phyloP scores from a whole-genome alignment of 129 eudicot genomes.

The Solidago caesia region DNA sequence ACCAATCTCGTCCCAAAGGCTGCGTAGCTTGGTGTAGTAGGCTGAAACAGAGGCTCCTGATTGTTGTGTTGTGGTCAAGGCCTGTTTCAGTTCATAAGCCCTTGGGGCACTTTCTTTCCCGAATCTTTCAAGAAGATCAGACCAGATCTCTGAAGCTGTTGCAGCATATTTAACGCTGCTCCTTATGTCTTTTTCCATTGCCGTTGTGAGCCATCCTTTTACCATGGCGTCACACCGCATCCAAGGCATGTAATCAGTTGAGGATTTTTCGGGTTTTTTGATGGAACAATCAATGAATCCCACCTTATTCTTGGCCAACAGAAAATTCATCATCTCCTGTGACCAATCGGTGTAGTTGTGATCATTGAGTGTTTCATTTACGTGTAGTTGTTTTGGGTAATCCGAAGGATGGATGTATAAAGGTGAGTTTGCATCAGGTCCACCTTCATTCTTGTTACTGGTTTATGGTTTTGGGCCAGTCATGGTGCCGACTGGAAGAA shows the following conservation, averaged over 20 bases:
- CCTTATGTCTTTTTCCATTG: too few relatives aligned
- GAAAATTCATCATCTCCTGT: not conserved
- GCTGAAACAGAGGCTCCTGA: too few relatives aligned
- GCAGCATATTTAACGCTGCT: not conserved
- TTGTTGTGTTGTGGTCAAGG: too few relatives aligned
- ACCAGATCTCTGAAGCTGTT: slow-evolving; percentile 9
- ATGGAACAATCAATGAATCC: not conserved
- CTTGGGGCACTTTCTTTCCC: too few relatives aligned
- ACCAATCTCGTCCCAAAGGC: not conserved
- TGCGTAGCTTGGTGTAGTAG: too few relatives aligned
- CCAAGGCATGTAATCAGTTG: not conserved
- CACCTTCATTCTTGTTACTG: not conserved
- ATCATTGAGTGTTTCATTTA: not conserved
- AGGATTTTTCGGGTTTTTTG: not conserved
- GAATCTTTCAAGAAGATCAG: slow-evolving; percentile 6
- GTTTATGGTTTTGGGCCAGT: not conserved
- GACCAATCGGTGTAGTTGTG: slow-evolving; percentile 1
- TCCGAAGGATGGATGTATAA: too few relatives aligned
- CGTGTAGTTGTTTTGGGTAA: not conserved
- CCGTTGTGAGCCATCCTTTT: not conserved
- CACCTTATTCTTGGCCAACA: not conserved
- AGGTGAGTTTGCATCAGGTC: not conserved
- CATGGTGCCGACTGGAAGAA: not conserved
- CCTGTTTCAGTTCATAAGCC: too few relatives aligned
- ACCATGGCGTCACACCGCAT: slow-evolving; percentile 2